These are phyloP conservation scores for Diutina siamensis DNA, from an alignment of 1,139 yeast genomes.

Conservation along the genomic window DNA sequence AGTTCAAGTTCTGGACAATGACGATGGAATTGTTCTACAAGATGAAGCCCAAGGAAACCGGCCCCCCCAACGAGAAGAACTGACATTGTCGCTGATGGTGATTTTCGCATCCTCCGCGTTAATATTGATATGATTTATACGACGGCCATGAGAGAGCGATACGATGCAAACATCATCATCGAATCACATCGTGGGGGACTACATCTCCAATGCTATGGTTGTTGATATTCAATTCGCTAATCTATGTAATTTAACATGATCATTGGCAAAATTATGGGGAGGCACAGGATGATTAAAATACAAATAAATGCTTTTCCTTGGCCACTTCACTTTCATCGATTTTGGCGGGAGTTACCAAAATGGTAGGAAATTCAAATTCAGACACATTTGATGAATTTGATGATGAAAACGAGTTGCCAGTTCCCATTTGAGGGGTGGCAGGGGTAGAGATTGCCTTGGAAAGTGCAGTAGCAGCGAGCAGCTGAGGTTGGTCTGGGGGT, in stretches of 20 bases:
- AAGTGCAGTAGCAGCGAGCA: too few species aligned
- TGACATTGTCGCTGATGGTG: conserved; percentile 19
- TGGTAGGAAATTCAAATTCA: background rate
- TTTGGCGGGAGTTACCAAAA: background rate
- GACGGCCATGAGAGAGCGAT: too few species aligned
- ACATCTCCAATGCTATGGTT: too few species aligned
- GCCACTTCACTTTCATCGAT: background rate
- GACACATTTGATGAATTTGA: background rate
- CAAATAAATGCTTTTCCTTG: background rate
- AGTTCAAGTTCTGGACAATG: conserved; percentile 59
- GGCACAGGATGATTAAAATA: too few species aligned
- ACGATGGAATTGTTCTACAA: conserved; percentile 73
- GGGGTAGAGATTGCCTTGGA: background rate
- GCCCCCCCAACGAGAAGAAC: conserved; percentile 88
- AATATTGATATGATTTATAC: too few species aligned
- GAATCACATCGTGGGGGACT: too few species aligned
- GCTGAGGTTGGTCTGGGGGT: too few species aligned
- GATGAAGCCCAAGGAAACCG: conserved; percentile 88
- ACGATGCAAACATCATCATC: too few species aligned
- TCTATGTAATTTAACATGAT: too few species aligned
- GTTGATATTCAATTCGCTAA: too few species aligned
- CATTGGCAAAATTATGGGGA: too few species aligned
- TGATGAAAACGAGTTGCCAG: background rate
- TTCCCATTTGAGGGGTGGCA: background rate
- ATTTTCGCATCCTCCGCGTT: background rate